Evolutionary conservation across 345 rosid species (phyloP), one percentile per base, ranked within the genome.

Genomic region (Salix koriyanagi): DNA sequence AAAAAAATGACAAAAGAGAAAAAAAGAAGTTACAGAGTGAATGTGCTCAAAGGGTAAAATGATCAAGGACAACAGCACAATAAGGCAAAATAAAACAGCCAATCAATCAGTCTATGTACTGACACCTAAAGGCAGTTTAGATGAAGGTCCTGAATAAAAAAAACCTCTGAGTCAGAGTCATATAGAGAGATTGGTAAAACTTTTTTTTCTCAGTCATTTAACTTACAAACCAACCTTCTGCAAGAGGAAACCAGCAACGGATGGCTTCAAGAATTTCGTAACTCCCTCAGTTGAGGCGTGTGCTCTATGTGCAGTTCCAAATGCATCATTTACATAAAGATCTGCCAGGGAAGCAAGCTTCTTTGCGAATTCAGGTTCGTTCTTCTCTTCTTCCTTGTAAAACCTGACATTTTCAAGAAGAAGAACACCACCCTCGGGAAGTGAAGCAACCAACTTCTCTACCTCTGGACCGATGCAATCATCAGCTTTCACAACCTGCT

Each of bases 201-300:
- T 0, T 3, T 10, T 10, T 58, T 2, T 9, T 1, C 1, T 64
- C 41, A 30, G 10, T 7, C 21, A 25, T 52, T 10, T 5, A 30
- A 39, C 21, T 52, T 21, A 13, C 15, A 72, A 44, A 58, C 71
- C 56, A 81, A 94, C 98, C 92, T 91, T 94, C 82, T 94, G 98
- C 91, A 94, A 80, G 76, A 94, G 96, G 87, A 92, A 94, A 60
- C 98, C 98, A 81, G 98, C 96, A 83, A 94, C 98, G 14, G 98
- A 85, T 61, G 97, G 98, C 80, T 92, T 92, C 85, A 92, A 83
- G 87, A 79, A 92, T 72, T 94, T 92, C 1, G 97, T 85, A 26
- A 89, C 98, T 48, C 97, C 97, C 81, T 94, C 98, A 0, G 98
- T 94, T 65, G 98, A 94, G 79, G 98, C 97, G 77, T 94, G 97